Evolutionary conservation across 495 filamentous ascomycete species (phyloP).

Genomic region (Hypoxylon fuscum): DNA sequence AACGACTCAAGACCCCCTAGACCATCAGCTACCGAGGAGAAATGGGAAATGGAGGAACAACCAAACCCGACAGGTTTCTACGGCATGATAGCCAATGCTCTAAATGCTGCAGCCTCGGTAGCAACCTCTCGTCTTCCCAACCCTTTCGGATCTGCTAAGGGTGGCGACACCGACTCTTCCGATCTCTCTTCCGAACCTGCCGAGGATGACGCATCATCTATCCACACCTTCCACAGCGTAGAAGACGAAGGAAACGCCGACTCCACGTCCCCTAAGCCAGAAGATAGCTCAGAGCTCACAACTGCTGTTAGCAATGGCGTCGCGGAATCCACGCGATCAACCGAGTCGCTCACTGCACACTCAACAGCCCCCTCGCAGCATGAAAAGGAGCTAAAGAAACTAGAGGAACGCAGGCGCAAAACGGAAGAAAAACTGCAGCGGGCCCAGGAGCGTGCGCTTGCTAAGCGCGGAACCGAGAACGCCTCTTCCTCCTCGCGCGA

Average conservation of each 20-base stretch:
- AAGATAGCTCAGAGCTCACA: slow-evolving; percentile 40
- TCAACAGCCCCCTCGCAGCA: slow-evolving; percentile 54
- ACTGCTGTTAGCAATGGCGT: slow-evolving; percentile 38
- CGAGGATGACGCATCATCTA: slow-evolving; percentile 47
- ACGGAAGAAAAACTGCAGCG: slow-evolving; percentile 73
- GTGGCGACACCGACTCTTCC: slow-evolving; percentile 44
- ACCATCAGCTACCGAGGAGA: slow-evolving; percentile 17
- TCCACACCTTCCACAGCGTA: slow-evolving; percentile 53
- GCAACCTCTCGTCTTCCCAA: slow-evolving; percentile 49
- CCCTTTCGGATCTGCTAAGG: slow-evolving; percentile 42
- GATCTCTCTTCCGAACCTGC: slow-evolving; percentile 21
- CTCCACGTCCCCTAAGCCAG: slow-evolving; percentile 29
- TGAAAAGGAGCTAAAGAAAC: slow-evolving; percentile 78
- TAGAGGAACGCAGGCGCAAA: slow-evolving; percentile 73
- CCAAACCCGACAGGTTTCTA: slow-evolving; percentile 60
- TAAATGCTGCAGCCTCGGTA: slow-evolving; percentile 53
- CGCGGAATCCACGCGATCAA: slow-evolving; percentile 45
- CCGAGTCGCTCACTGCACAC: slow-evolving; percentile 40
- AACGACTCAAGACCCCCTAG: background rate
- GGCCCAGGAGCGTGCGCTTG: slow-evolving; percentile 55
- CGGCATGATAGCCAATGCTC: slow-evolving; percentile 58
- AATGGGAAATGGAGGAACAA: slow-evolving; percentile 49
- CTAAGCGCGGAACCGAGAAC: slow-evolving; percentile 50
- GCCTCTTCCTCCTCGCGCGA: slow-evolving; percentile 47
- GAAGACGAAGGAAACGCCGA: slow-evolving; percentile 41